Conservation (phyloP, 2,329 filamentous ascomycete species). For the Hysterium pulicare region DNA sequence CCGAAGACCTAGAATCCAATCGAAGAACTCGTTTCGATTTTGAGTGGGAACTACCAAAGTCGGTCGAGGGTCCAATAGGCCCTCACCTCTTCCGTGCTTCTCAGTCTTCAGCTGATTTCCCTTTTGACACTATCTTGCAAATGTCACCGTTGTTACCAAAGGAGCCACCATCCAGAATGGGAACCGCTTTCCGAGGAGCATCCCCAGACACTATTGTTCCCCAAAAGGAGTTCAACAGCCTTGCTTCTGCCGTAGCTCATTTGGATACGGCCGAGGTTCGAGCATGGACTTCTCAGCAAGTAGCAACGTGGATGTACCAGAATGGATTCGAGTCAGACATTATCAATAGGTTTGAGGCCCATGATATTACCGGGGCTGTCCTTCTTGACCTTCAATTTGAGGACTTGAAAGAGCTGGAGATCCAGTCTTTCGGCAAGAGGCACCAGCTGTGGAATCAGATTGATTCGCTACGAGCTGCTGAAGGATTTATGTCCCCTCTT, state of each 20-base stretch:
- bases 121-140: slow-evolving; percentile 55
- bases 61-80: slow-evolving; percentile 75
- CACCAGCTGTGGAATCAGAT: slow-evolving; percentile 80
- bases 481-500: slow-evolving; percentile 36
- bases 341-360: slow-evolving; percentile 80
- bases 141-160: slow-evolving; percentile 73
- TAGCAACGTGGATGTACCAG: slow-evolving; percentile 83
- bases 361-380: slow-evolving; percentile 88
- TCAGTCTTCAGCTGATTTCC: slow-evolving; percentile 54
- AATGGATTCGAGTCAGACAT: slow-evolving; percentile 73
- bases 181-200: slow-evolving; percentile 40
- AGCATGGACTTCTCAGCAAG: slow-evolving; percentile 70
- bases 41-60: slow-evolving; percentile 58
- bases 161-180: slow-evolving; percentile 44
- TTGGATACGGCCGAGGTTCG: slow-evolving; percentile 60
- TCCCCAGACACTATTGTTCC: slow-evolving; percentile 37
- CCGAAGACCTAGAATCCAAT: slow-evolving; percentile 56
- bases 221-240: slow-evolving; percentile 48
- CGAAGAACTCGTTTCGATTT: slow-evolving; percentile 61
- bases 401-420: slow-evolving; percentile 77
- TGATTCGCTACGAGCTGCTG: slow-evolving; percentile 58
- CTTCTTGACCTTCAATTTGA: slow-evolving; percentile 89
- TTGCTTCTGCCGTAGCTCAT: slow-evolving; percentile 51
- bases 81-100: slow-evolving; percentile 83
- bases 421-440: slow-evolving; percentile 76